Conservation (phyloP, 2,329 filamentous ascomycete genomes). For the Leptographium lundbergii region DNA sequence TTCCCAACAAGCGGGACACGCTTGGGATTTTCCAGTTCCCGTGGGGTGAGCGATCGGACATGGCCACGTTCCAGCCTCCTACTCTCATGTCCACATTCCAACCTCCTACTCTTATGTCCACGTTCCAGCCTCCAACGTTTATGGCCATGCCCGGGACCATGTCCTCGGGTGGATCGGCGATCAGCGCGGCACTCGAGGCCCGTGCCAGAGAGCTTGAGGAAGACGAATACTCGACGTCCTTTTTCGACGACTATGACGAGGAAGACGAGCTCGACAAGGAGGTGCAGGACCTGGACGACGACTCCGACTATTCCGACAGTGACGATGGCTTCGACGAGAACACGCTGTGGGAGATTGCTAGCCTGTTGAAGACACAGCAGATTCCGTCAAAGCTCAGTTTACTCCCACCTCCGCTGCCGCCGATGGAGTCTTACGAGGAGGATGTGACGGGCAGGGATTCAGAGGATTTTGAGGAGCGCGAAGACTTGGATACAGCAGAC, state of each 20-base stretch:
- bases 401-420: slow-evolving; percentile 22
- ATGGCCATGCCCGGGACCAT: slow-evolving; percentile 41
- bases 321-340: slow-evolving; percentile 47
- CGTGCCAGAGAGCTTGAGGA: slow-evolving; percentile 24
- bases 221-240: slow-evolving; percentile 34
- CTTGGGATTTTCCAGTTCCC: slow-evolving; percentile 55
- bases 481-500: slow-evolving; percentile 4
- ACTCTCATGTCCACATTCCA: slow-evolving; percentile 32
- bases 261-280: slow-evolving; percentile 30
- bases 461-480: slow-evolving; percentile 16
- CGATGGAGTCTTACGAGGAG: slow-evolving; percentile 4
- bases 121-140: slow-evolving; percentile 25
- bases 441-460: slow-evolving; percentile 19
- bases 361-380: slow-evolving; percentile 37
- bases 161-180: slow-evolving; percentile 25
- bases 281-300: slow-evolving; percentile 18
- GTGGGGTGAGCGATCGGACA: slow-evolving; percentile 51
- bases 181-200: slow-evolving; percentile 20
- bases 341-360: slow-evolving; percentile 53
- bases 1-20: slow-evolving; percentile 44
- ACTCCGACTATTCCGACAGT: slow-evolving; percentile 20
- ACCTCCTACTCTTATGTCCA: slow-evolving; percentile 28
- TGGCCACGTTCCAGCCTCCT: slow-evolving; percentile 29
- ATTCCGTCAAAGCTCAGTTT: slow-evolving; percentile 40
- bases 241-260: slow-evolving; percentile 49